Conservation (phyloP, 345 rosid genomes). For the Brassica juncea region DNA sequence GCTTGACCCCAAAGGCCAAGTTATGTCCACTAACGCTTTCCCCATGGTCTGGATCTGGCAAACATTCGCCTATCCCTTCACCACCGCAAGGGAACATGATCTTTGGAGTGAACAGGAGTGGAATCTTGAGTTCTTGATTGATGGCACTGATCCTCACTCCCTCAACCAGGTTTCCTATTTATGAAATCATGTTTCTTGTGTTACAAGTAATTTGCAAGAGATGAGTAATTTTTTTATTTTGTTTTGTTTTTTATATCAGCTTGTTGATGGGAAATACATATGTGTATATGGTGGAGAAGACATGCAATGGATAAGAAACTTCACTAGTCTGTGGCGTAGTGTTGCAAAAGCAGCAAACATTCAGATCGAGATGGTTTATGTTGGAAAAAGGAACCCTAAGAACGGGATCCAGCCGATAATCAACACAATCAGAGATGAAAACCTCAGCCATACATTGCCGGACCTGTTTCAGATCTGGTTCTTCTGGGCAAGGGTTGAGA, state of each 20-base stretch:
- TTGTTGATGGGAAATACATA: conserved; percentile 49
- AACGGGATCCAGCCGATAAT: conserved; percentile 49
- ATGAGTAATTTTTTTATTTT: background rate
- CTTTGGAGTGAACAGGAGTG: conserved; percentile 67
- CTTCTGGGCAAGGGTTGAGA: conserved; percentile 86
- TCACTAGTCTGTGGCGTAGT: conserved; percentile 39
- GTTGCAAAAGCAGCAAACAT: conserved; percentile 49
- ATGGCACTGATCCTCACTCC: conserved; percentile 49
- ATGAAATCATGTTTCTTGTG: background rate
- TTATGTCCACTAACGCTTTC: conserved; percentile 67
- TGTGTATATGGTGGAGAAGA: conserved; percentile 86
- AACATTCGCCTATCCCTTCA: conserved; percentile 71
- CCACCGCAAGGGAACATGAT: conserved; percentile 52
- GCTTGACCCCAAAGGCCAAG: conserved; percentile 77
- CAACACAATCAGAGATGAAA: conserved; percentile 36
- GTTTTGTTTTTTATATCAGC: conserved; percentile 32
- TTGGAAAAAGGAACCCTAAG: conserved; percentile 66
- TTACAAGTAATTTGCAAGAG: background rate
- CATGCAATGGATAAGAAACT: conserved; percentile 63
- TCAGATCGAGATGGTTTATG: conserved; percentile 62
- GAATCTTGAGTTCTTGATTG: conserved; percentile 61
- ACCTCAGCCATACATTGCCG: conserved; percentile 47
- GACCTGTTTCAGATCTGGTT: conserved; percentile 55
- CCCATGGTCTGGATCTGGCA: conserved; percentile 93
- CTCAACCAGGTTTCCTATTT: conserved; percentile 47